Percentiles rank a stretch among this genome's conserved stretches.
phyloP scores from a whole-genome alignment of 176 grass and related monocot genomes.

The Phragmites australis region DNA sequence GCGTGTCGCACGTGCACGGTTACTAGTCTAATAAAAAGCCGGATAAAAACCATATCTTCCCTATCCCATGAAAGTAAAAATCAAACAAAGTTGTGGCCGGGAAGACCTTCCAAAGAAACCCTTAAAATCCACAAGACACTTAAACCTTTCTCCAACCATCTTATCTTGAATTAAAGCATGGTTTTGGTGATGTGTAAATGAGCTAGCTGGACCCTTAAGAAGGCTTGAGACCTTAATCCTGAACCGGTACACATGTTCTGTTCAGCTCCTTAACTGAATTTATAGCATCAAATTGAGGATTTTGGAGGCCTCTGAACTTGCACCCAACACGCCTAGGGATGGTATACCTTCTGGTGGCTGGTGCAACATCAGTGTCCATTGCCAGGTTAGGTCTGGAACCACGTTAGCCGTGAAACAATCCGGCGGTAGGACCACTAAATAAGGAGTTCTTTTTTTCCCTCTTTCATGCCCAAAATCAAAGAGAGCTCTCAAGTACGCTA shows the following conservation, averaged over 20 bases:
- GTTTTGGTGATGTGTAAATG: neutral
- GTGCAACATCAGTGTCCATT: conserved; percentile 19
- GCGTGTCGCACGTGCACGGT: no score
- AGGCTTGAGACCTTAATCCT: neutral
- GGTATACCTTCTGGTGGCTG: conserved; percentile 19
- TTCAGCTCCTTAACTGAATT: neutral
- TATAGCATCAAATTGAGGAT: conserved; percentile 28
- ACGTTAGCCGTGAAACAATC: conserved; percentile 18
- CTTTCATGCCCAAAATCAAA: no score
- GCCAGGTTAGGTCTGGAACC: neutral
- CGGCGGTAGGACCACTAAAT: no score
- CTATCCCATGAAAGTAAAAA: no score
- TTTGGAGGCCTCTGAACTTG: conserved; percentile 1
- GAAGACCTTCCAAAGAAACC: neutral
- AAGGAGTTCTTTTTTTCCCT: no score
- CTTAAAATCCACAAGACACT: neutral
- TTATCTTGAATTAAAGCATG: conserved; percentile 14
- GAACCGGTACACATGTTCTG: neutral
- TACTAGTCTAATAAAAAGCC: no score
- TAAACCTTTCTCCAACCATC: neutral
- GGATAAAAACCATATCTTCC: no score
- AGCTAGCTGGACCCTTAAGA: neutral
- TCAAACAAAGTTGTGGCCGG: neutral
- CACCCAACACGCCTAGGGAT: conserved; percentile 15
- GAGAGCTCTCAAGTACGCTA: no score